phyloP scores from a whole-genome alignment of 2,329 filamentous ascomycete species.

The Diaporthe vaccinii region DNA sequence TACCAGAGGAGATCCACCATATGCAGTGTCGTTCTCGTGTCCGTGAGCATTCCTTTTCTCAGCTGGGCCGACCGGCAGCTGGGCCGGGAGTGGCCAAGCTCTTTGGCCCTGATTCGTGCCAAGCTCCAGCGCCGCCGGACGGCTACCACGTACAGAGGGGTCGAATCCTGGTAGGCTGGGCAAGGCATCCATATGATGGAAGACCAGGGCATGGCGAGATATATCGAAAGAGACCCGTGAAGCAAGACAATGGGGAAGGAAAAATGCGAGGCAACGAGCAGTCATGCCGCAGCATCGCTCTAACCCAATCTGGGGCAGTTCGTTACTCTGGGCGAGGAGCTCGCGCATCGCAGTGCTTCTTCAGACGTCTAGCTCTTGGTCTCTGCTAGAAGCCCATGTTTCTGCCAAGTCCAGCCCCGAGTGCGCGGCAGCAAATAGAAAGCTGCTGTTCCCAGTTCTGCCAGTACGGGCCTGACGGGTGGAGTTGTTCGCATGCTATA shows the following conservation, averaged over 20 bases:
- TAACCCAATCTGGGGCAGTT: background rate
- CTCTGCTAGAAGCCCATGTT: background rate
- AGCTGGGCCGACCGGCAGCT: constrained; percentile 13
- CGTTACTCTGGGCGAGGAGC: background rate
- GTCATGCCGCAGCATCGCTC: background rate
- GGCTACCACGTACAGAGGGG: background rate
- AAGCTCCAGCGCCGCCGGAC: constrained; percentile 19
- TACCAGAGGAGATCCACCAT: background rate
- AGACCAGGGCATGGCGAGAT: background rate
- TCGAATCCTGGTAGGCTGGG: constrained; percentile 3
- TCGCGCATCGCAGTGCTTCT: constrained; percentile 6
- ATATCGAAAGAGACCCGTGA: background rate
- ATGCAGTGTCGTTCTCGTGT: background rate
- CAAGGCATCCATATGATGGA: background rate
- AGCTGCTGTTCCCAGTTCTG: background rate
- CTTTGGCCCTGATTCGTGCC: constrained; percentile 21
- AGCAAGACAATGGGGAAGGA: background rate
- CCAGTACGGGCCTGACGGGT: background rate
- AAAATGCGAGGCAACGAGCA: background rate
- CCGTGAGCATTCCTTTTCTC: constrained; percentile 17
- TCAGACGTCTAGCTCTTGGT: background rate
- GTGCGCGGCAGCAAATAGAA: constrained; percentile 1
- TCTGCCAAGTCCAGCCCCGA: background rate
- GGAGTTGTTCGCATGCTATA: constrained; percentile 10
- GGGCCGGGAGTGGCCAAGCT: constrained; percentile 20